Evolutionary conservation across 345 rosid genomes (phyloP).

Genomic region (Reutealis trisperma): DNA sequence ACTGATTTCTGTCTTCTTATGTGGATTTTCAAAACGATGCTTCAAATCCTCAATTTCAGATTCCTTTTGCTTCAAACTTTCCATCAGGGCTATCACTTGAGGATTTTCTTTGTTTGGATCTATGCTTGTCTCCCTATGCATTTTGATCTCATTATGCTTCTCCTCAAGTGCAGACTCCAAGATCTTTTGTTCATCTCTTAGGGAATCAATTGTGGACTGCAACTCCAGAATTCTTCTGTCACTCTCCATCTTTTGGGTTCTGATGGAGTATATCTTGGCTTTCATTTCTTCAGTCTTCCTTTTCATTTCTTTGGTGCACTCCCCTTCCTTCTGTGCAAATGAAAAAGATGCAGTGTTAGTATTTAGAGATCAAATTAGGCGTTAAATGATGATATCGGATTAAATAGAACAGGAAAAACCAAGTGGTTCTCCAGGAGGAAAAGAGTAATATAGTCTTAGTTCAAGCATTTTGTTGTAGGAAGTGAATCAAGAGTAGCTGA

Average conservation of each 20-base stretch:
- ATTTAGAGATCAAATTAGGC: neutral
- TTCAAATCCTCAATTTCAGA: conserved; percentile 48
- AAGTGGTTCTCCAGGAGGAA: neutral
- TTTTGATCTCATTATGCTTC: conserved; percentile 42
- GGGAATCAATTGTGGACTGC: conserved; percentile 55
- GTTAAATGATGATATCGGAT: no score
- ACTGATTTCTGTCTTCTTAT: conserved; percentile 20
- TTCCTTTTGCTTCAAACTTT: conserved; percentile 52
- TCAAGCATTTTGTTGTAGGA: neutral
- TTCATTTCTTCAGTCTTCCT: conserved; percentile 49
- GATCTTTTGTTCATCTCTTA: conserved; percentile 52
- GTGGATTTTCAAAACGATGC: conserved; percentile 30
- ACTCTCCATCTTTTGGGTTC: conserved; percentile 53
- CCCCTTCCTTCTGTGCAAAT: conserved; percentile 51
- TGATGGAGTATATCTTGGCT: conserved; percentile 39
- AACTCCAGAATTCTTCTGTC: conserved; percentile 45
- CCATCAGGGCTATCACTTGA: conserved; percentile 35
- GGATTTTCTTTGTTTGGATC: conserved; percentile 24
- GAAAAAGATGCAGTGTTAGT: neutral
- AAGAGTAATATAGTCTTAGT: no score
- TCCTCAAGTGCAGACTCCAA: conserved; percentile 53
- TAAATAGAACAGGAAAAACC: neutral
- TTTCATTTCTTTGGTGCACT: conserved; percentile 41
- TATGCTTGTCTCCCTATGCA: conserved; percentile 28
- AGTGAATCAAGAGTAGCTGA: no score